A percentile compares a stretch with the other conserved stretches of the same genome.
phyloP scores from a whole-genome alignment of 306 rosid species.

The Datisca glomerata region DNA sequence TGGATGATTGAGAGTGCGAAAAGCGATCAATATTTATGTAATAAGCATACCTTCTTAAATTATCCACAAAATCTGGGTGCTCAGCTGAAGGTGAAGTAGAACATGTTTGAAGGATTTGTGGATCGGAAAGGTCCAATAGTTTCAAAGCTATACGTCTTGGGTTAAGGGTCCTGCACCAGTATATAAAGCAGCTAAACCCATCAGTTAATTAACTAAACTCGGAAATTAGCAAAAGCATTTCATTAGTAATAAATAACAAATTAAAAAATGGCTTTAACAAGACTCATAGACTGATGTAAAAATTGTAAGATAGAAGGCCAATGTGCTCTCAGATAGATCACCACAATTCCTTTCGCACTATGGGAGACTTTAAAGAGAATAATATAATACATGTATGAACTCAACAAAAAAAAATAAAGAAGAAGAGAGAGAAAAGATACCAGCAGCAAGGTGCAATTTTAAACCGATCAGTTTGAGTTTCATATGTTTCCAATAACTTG shows the following conservation, averaged over 20 bases:
- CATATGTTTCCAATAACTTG: slow-evolving; percentile 74
- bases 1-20: too few relatives aligned
- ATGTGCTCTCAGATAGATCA: not conserved
- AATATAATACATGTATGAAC: too few relatives aligned
- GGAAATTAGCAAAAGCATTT: too few relatives aligned
- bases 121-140: slow-evolving; percentile 38
- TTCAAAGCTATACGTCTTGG: slow-evolving; percentile 24
- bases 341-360: too few relatives aligned
- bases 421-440: slow-evolving; percentile 25
- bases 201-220: not conserved
- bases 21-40: too few relatives aligned
- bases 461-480: slow-evolving; percentile 50
- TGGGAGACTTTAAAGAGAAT: too few relatives aligned
- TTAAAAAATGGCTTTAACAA: too few relatives aligned
- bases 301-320: not conserved
- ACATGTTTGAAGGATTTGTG: slow-evolving; percentile 51
- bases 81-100: slow-evolving; percentile 86
- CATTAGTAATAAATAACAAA: not conserved
- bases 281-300: not conserved
- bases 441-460: slow-evolving; percentile 66
- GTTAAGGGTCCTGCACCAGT: slow-evolving; percentile 34
- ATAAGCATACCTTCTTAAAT: slow-evolving; percentile 42
- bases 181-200: not conserved
- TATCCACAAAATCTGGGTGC: slow-evolving; percentile 62
- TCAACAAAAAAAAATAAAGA: slow-evolving; percentile 4